phyloP scores from a whole-genome alignment of 2,329 filamentous ascomycete species.

The Drechslerella stenobrocha region DNA sequence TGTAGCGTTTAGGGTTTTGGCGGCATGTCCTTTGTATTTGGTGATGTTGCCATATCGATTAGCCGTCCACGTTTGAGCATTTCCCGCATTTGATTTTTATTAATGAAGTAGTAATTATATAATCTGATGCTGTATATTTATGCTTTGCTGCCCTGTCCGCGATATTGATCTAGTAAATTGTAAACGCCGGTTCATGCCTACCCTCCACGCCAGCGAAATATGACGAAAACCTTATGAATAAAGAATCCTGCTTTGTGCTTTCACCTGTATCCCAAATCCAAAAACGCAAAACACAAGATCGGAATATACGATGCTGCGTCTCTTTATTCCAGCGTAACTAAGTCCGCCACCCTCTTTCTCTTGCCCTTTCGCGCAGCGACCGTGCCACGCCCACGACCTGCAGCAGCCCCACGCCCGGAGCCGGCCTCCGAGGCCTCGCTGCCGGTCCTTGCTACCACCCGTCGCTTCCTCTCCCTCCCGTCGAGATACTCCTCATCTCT shows the following conservation, averaged over 20 bases:
- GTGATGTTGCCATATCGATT: too few species aligned
- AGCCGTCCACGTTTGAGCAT: neutral
- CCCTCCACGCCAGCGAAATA: too few species aligned
- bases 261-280: neutral
- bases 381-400: conserved; percentile 2
- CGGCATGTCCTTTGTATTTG: too few species aligned
- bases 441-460: conserved; percentile 9
- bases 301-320: neutral
- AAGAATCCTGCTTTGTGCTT: too few species aligned
- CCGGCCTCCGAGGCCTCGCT: conserved; percentile 7
- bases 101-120: too few species aligned
- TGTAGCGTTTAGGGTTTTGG: too few species aligned
- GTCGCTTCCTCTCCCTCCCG: conserved; percentile 19
- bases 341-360: conserved; percentile 26
- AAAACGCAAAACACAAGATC: neutral
- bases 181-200: too few species aligned
- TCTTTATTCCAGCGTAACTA: conserved; percentile 15
- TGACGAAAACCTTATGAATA: too few species aligned
- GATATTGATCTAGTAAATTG: too few species aligned
- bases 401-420: neutral
- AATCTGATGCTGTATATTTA: too few species aligned
- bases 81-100: neutral
- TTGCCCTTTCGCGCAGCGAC: conserved; percentile 14
- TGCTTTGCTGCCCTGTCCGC: too few species aligned
- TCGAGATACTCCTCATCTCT: conserved; percentile 19